These are phyloP conservation scores for Acanthamoeba castellanii DNA, from an alignment of 208 protist genomes.

Conservation along the genomic window DNA sequence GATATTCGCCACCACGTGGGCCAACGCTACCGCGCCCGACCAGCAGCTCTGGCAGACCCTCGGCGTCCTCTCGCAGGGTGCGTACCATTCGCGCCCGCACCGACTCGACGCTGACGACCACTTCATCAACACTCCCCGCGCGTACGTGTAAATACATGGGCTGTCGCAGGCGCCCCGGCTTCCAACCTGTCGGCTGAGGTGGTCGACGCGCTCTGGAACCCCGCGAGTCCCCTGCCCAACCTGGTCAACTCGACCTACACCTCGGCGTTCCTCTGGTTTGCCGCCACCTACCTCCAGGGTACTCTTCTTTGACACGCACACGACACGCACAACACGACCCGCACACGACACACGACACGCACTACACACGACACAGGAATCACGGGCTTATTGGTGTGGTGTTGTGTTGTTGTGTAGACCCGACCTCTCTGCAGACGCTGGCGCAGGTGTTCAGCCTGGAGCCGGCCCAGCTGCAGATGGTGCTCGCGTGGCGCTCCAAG, in stretches of 20 bases:
- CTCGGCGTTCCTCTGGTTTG: conserved; percentile 33
- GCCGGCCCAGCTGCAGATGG: not conserved
- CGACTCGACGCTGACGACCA: not conserved
- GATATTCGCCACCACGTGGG: conserved; percentile 44
- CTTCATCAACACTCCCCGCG: no score
- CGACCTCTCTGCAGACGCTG: not conserved
- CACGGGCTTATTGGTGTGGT: no score
- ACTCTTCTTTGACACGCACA: no score
- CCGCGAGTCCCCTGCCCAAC: conserved; percentile 26
- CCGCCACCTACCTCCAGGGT: conserved; percentile 45
- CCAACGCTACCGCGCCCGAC: conserved; percentile 29
- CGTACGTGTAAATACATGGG: no score
- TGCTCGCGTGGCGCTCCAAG: conserved; percentile 16
- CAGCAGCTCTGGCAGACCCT: not conserved
- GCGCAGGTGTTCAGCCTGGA: not conserved
- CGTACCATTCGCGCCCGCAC: not conserved
- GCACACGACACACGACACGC: no score
- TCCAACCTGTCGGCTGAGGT: not conserved
- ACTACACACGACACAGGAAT: no score
- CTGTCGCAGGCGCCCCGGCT: not conserved
- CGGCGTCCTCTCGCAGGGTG: conserved; percentile 13
- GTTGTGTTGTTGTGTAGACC: not conserved
- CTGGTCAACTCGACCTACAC: conserved; percentile 46
- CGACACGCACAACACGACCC: not conserved
- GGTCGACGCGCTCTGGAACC: not conserved